Conservation (phyloP, 805 yeast species). For the Kluyveromyces starmeri region DNA sequence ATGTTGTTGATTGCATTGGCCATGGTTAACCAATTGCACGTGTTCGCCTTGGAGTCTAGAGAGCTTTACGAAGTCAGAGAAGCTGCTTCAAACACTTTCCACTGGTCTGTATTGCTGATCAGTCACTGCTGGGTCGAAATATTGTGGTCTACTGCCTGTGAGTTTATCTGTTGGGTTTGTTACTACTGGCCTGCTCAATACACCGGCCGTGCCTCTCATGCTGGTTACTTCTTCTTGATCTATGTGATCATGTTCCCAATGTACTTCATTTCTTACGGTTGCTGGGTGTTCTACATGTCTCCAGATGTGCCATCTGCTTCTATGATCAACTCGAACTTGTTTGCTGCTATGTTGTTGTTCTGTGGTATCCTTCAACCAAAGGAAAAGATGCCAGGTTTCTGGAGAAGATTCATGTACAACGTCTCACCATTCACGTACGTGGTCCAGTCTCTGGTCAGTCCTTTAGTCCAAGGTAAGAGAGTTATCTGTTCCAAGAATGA, state of each 20-base stretch:
- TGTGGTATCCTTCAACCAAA: slow-evolving; percentile 45
- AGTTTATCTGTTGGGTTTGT: slow-evolving; percentile 35
- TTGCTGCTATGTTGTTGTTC: slow-evolving; percentile 44
- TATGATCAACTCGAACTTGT: slow-evolving; percentile 37
- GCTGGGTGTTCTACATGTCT: slow-evolving; percentile 39
- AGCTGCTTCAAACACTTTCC: slow-evolving; percentile 61
- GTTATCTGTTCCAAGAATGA: slow-evolving; percentile 34
- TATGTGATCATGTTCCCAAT: slow-evolving; percentile 42
- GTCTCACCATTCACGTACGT: slow-evolving; percentile 42
- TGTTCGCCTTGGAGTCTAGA: slow-evolving; percentile 50
- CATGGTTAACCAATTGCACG: slow-evolving; percentile 54
- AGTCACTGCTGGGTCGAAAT: slow-evolving; percentile 38
- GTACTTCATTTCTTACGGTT: slow-evolving; percentile 44
- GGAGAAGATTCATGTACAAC: slow-evolving; percentile 38
- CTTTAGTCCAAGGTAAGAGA: slow-evolving; percentile 32
- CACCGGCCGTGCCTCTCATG: slow-evolving; percentile 35
- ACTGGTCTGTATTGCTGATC: slow-evolving; percentile 52
- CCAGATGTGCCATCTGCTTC: slow-evolving; percentile 38
- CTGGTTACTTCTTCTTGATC: slow-evolving; percentile 45
- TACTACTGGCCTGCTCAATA: slow-evolving; percentile 43
- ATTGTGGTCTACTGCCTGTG: slow-evolving; percentile 38
- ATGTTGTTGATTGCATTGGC: slow-evolving; percentile 42
- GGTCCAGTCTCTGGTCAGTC: slow-evolving; percentile 35
- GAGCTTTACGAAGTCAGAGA: slow-evolving; percentile 65
- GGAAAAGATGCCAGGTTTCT: slow-evolving; percentile 37